phyloP scores from a whole-genome alignment of 306 rosid genomes.

The Vigna mungo region DNA sequence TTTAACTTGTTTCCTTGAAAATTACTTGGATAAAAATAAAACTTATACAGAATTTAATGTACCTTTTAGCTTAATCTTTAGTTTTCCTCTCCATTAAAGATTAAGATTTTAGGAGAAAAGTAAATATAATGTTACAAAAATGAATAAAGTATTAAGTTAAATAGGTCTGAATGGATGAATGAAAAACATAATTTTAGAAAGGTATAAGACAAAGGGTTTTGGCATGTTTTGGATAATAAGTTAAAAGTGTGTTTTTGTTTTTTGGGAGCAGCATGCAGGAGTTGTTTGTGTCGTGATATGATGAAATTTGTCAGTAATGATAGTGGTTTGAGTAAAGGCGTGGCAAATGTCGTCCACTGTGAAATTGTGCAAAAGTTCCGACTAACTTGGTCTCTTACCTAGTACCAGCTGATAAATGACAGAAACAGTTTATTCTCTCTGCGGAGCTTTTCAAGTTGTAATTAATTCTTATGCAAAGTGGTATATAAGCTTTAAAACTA shows the following conservation, averaged over 20 bases:
- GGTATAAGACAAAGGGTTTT: slow-evolving; percentile 41
- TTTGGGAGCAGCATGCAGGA: neutral
- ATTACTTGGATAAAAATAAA: too few relatives aligned
- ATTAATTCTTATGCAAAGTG: slow-evolving; percentile 31
- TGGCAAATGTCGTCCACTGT: slow-evolving; percentile 46
- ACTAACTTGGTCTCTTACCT: slow-evolving; percentile 16
- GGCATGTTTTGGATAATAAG: slow-evolving; percentile 27
- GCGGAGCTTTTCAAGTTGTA: slow-evolving; percentile 13
- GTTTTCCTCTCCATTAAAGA: too few relatives aligned
- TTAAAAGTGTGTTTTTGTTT: slow-evolving; percentile 28
- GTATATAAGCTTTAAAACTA: neutral
- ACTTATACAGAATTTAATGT: too few relatives aligned
- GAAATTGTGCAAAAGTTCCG: slow-evolving; percentile 12
- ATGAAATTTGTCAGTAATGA: slow-evolving; percentile 15
- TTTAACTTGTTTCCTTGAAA: too few relatives aligned
- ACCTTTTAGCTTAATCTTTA: too few relatives aligned
- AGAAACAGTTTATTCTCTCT: slow-evolving; percentile 19
- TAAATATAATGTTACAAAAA: too few relatives aligned
- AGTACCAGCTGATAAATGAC: neutral
- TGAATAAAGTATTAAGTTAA: too few relatives aligned
- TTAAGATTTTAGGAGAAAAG: too few relatives aligned
- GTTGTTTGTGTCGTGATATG: slow-evolving; percentile 18
- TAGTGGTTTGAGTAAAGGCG: slow-evolving; percentile 37
- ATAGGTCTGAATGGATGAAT: neutral
- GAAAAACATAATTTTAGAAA: neutral